Conservation (phyloP, 148 eudicot genomes). For the Chenopodium quinoa region DNA sequence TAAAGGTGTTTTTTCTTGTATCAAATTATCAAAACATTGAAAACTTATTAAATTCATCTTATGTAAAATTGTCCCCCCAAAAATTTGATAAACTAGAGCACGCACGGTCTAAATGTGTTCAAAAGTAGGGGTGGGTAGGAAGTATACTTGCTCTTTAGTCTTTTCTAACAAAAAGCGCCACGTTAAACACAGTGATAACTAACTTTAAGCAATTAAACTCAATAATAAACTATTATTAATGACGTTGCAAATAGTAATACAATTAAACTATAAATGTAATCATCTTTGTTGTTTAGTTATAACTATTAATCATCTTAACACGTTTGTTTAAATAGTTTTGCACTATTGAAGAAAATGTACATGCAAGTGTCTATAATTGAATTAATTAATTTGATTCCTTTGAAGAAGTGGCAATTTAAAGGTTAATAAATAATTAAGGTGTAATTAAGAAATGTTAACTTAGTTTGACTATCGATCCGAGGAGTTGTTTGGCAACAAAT, state of each 20-base stretch:
- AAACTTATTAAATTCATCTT: background rate
- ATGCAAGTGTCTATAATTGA: background rate
- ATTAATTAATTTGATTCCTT: background rate
- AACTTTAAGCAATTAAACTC: background rate
- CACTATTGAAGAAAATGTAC: background rate
- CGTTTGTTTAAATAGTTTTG: slow-evolving; percentile 12
- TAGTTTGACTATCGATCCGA: background rate
- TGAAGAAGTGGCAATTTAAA: background rate
- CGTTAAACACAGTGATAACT: background rate
- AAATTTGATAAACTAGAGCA: background rate
- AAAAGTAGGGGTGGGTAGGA: background rate
- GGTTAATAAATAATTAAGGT: background rate
- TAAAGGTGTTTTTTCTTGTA: background rate
- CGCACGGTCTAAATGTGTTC: background rate
- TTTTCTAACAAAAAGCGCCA: slow-evolving; percentile 6
- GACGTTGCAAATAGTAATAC: background rate
- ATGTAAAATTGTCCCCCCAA: background rate
- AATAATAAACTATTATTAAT: background rate
- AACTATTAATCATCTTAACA: slow-evolving; percentile 1
- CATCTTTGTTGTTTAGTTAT: background rate
- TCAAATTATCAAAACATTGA: background rate
- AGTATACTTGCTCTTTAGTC: background rate
- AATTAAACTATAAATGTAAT: background rate
- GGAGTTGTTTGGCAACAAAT: background rate
- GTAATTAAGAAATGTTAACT: background rate